These are phyloP conservation scores for Cerioporus squamosus DNA, from an alignment of 1,284 basidiomycete genomes.

Conservation along the genomic window DNA sequence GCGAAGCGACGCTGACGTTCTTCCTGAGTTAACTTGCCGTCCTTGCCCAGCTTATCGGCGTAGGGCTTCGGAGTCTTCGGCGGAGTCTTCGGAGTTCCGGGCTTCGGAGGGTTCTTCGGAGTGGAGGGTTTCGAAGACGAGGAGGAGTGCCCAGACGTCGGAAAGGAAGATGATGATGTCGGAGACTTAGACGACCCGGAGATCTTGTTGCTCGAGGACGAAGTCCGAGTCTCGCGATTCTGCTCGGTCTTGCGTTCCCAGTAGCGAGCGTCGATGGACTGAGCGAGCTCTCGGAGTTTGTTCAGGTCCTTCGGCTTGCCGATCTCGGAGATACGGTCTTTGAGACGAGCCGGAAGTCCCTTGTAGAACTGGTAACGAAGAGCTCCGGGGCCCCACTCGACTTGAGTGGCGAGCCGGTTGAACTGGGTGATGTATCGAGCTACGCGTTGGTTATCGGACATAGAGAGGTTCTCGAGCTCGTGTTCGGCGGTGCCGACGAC, in stretches of 20 bases:
- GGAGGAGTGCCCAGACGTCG: neutral
- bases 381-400: neutral
- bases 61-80: conserved; percentile 4
- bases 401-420: conserved; percentile 2
- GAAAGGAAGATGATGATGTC: neutral
- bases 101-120: neutral
- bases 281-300: conserved; percentile 1
- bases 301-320: neutral
- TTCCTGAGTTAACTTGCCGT: conserved; percentile 4
- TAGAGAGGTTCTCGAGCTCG: conserved; percentile 7
- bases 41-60: conserved; percentile 8
- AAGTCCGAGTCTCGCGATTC: neutral
- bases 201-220: neutral
- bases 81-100: neutral
- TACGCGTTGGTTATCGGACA: conserved; percentile 6
- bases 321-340: conserved; percentile 8
- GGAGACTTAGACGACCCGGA: neutral
- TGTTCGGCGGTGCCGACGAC: conserved; percentile 1
- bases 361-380: conserved; percentile 7
- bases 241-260: conserved; percentile 7
- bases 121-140: neutral
- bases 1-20: conserved; percentile 2
- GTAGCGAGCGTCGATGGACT: conserved; percentile 6
- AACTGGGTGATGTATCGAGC: conserved; percentile 7
- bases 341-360: conserved; percentile 3